A percentile compares a stretch with the other conserved stretches of the same genome.
Conservation (phyloP, 83 land plant species). For the Picea mariana region DNA sequence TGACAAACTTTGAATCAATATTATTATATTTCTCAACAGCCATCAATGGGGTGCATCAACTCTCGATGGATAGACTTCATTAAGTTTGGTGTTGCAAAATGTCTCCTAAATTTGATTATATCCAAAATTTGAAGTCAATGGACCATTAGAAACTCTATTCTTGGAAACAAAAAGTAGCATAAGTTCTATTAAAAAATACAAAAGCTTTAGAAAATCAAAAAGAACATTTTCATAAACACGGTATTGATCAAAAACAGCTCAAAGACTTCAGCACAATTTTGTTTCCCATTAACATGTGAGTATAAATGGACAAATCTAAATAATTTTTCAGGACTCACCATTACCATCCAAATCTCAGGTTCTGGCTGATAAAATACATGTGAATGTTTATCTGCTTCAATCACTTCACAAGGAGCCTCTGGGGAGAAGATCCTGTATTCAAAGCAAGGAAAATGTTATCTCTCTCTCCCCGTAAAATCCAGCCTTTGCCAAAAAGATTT, state of each 20-base stretch:
- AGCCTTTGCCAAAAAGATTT: background rate
- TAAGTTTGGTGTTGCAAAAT: background rate
- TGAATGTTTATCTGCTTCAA: constrained; percentile 82
- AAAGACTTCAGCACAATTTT: background rate
- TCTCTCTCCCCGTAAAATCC: too few relatives aligned
- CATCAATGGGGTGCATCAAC: background rate
- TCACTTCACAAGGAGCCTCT: constrained; percentile 90
- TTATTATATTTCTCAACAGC: background rate
- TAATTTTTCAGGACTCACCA: constrained; percentile 52
- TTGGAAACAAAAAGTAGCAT: background rate
- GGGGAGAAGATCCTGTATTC: constrained; percentile 95
- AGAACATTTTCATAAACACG: background rate
- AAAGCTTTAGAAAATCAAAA: background rate
- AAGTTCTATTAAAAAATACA: background rate
- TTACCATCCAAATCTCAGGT: constrained; percentile 96
- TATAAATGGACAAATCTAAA: background rate
- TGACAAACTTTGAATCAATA: background rate
- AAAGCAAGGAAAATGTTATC: background rate
- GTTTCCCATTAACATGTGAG: background rate
- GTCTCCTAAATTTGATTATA: too few relatives aligned
- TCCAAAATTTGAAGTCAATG: background rate
- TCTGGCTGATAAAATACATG: constrained; percentile 94
- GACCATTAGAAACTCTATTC: background rate
- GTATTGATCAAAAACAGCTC: background rate
- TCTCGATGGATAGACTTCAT: background rate